phyloP scores from a whole-genome alignment of 176 grass and related monocot species.

The Alloteropsis semialata region DNA sequence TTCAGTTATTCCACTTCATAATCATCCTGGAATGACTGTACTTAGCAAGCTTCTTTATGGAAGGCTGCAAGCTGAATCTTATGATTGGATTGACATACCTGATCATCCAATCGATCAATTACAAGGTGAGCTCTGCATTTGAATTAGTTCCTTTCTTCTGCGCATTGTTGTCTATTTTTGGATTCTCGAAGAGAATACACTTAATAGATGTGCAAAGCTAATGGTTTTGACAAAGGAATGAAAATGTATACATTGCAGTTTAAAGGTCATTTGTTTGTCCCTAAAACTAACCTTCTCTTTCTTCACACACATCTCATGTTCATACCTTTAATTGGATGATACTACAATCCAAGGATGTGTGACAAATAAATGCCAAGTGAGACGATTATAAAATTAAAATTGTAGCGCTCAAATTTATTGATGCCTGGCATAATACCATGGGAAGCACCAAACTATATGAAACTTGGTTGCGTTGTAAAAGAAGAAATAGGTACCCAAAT shows the following conservation, averaged over 20 bases:
- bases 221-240: background rate
- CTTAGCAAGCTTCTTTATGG: constrained; percentile 99
- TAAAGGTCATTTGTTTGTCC: background rate
- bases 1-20: constrained; percentile 96
- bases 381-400: background rate
- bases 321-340: background rate
- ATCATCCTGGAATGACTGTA: constrained; percentile 97
- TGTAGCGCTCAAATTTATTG: background rate
- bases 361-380: background rate
- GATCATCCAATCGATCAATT: constrained; percentile 46
- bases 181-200: background rate
- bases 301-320: background rate
- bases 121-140: constrained; percentile 58
- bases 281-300: background rate
- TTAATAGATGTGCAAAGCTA: background rate
- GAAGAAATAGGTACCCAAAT: background rate
- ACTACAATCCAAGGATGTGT: background rate
- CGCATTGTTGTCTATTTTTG: background rate
- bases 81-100: constrained; percentile 77
- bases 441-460: background rate
- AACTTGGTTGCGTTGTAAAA: background rate
- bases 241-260: background rate
- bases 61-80: constrained; percentile 75
- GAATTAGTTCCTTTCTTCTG: background rate
- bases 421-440: background rate